Evolutionary conservation across 2,329 filamentous ascomycete genomes (phyloP).

Genomic region (Fusarium verrucosum): DNA sequence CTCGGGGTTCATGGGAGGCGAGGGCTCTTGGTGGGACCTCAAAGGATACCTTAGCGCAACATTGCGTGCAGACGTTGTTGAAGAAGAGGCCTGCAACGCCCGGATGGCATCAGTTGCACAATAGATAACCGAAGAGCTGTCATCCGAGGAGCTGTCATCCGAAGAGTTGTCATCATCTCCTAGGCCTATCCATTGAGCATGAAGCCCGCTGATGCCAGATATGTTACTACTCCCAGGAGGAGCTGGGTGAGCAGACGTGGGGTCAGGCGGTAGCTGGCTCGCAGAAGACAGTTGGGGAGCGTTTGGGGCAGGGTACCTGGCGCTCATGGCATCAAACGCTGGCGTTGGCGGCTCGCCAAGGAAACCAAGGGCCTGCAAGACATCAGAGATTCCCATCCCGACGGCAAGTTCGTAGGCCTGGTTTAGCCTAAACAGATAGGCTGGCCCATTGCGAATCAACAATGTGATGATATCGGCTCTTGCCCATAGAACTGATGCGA

Average conservation of each 20-base stretch:
- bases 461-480: conserved; percentile 36
- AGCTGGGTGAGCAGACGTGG: neutral
- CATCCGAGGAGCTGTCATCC: no score
- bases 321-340: conserved; percentile 8
- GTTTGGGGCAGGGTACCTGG: conserved; percentile 14
- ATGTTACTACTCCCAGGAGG: conserved; percentile 4
- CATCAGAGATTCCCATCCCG: conserved; percentile 20
- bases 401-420: conserved; percentile 39
- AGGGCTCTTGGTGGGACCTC: neutral
- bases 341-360: neutral
- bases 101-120: neutral
- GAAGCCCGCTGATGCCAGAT: conserved; percentile 32
- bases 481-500: conserved; percentile 45
- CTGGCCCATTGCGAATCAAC: conserved; percentile 30
- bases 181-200: neutral
- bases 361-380: conserved; percentile 33
- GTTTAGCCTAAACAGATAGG: conserved; percentile 31
- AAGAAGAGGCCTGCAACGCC: neutral
- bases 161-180: neutral
- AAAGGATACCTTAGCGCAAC: neutral
- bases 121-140: neutral
- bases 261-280: neutral
- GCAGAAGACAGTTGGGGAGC: conserved; percentile 4
- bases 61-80: neutral
- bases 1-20: neutral